Base-by-base conservation (phyloP, 176 grass and related monocot genomes). In the Triticum urartu region DNA sequence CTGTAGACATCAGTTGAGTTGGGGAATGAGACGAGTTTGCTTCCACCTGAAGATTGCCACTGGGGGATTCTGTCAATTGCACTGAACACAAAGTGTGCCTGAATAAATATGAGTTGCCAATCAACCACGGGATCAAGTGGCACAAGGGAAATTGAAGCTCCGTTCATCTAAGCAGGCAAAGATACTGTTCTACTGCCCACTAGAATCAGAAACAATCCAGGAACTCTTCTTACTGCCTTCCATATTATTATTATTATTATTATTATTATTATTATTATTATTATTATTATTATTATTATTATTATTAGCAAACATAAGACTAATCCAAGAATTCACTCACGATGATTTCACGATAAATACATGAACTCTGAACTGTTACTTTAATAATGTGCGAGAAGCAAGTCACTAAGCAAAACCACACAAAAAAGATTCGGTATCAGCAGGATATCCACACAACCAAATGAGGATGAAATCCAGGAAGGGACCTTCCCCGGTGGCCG, bases 1-100 rank as follows among this genome's bases (percentile, higher is more conserved):
- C 47, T 36, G 70, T 75, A 75, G 89, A 79, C 68, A 80, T 75
- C 15, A 73, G 66, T 80, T 68, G 25, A 15, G 73, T 84, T 22
- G 74, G 75, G 7, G 85, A 68, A 80, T 80, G 68, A 74, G 76
- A 4, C 14, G 22, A 32, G 89, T 66, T 91, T 11, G 28, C 10
- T 78, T 87, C 81, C 68, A 75, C 68, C 80, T 84, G 89, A 79
- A 91, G 60, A 80, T 36, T 91, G 64, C 85, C 81, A 80, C 85
- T 87, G 80, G 59, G 45, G 74, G 68, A 76, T 80, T 84, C 81
- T 60, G 64, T 80, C 81, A 87, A 80, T 76, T 87, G 81, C 80
- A 84, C 36, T 35, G 75, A 87, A 36, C 75, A 68, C 47, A 75
- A 59, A 47, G 47, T 84, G 66, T 87, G 89, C 81, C 89, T 91